These are phyloP conservation scores for Mesembryanthemum crystallinum DNA, from an alignment of 148 eudicot species.

Conservation along the genomic window DNA sequence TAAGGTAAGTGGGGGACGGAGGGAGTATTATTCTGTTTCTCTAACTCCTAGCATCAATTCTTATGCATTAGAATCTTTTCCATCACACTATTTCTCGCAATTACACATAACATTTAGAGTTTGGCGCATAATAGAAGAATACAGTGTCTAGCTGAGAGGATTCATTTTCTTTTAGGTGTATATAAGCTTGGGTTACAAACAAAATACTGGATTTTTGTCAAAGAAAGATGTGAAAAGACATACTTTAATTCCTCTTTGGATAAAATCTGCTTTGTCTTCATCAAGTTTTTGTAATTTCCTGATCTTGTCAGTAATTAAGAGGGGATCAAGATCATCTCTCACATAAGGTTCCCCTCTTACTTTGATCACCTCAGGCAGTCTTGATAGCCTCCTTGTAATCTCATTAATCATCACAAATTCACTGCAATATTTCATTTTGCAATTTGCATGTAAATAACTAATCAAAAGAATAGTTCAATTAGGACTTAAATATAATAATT, in stretches of 20 bases:
- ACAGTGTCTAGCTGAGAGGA: no score
- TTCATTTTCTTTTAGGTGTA: no score
- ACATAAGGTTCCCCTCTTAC: constrained; percentile 57
- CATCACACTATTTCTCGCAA: no score
- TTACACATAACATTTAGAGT: no score
- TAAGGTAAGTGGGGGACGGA: no score
- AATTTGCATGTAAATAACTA: background rate
- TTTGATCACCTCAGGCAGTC: constrained; percentile 64
- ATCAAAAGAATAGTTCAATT: no score
- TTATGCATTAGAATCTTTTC: no score
- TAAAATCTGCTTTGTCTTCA: constrained; percentile 32
- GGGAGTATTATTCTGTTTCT: no score
- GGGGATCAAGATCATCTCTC: constrained; percentile 34
- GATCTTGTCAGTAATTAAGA: background rate
- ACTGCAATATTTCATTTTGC: constrained; percentile 28
- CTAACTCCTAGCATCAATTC: background rate
- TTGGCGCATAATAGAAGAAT: no score
- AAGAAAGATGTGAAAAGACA: background rate
- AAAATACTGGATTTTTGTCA: background rate
- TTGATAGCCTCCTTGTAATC: constrained; percentile 67
- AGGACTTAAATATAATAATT: no score
- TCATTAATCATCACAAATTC: constrained; percentile 75
- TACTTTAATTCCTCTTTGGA: constrained; percentile 31
- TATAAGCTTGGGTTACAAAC: background rate
- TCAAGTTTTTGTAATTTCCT: constrained; percentile 51